Percentiles rank a stretch among this genome's conserved stretches.
Evolutionary conservation across 192 early-diverging fungal species (phyloP).

Genomic region (Oehlia diaphana): DNA sequence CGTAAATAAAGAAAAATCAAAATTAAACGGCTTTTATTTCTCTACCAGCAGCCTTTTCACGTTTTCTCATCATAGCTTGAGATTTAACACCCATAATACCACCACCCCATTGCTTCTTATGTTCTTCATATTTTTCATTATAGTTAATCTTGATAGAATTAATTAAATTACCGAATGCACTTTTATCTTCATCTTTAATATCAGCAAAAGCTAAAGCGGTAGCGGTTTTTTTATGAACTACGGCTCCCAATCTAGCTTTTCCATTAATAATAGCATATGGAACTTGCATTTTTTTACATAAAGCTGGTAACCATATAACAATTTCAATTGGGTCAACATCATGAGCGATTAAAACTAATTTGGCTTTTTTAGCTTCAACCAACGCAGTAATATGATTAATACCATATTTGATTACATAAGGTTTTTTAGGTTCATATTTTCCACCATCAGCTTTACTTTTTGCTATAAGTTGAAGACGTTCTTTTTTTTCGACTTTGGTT

Average conservation of each 20-base stretch:
- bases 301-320: conserved; percentile 97
- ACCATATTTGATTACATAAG: conserved; percentile 96
- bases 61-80: conserved; percentile 78
- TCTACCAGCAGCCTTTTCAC: conserved; percentile 31
- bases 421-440: conserved; percentile 90
- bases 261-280: conserved; percentile 99
- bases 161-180: conserved; percentile 81
- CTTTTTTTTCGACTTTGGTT: conserved; percentile 94
- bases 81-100: conserved; percentile 97
- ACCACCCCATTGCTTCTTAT: conserved; percentile 95
- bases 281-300: conserved; percentile 99
- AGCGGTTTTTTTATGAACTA: conserved; percentile 99
- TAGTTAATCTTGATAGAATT: conserved; percentile 93
- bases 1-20: not conserved
- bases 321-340: conserved; percentile 99
- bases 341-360: conserved; percentile 98
- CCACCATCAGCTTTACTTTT: conserved; percentile 87
- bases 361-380: conserved; percentile 98
- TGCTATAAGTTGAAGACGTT: conserved; percentile 86
- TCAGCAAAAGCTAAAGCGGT: conserved; percentile 95
- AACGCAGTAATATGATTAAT: conserved; percentile 99
- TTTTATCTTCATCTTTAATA: conserved; percentile 94
- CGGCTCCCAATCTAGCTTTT: conserved; percentile 97
- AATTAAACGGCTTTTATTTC: not conserved
- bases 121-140: conserved; percentile 92